Conservation (phyloP, 768 basidiomycete species). For the Collybia nuda region DNA sequence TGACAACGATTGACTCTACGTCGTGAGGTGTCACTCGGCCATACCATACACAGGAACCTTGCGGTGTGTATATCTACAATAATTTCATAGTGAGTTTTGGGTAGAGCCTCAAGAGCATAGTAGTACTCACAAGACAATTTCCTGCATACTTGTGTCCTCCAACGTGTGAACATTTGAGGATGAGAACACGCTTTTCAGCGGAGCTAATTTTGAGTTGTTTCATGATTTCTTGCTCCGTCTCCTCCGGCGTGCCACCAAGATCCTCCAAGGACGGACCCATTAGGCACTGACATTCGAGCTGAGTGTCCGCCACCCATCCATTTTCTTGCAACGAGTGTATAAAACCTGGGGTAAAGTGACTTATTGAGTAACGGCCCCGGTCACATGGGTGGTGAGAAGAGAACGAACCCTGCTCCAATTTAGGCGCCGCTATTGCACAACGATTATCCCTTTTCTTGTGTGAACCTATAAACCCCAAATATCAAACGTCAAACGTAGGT, state of each 20-base stretch:
- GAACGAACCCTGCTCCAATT: constrained; percentile 69
- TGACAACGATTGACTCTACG: constrained; percentile 79
- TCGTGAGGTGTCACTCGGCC: constrained; percentile 92
- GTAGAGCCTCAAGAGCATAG: constrained; percentile 3
- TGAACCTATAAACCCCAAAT: constrained; percentile 57
- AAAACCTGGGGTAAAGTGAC: constrained; percentile 45
- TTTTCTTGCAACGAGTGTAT: constrained; percentile 58
- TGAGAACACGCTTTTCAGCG: constrained; percentile 67
- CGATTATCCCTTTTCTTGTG: constrained; percentile 93
- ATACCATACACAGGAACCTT: constrained; percentile 88
- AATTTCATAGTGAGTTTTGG: constrained; percentile 4
- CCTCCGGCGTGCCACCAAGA: constrained; percentile 46
- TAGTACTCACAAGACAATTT: constrained; percentile 75
- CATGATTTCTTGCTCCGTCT: constrained; percentile 55
- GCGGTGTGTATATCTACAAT: constrained; percentile 79
- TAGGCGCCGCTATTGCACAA: constrained; percentile 84
- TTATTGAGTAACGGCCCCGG: constrained; percentile 17
- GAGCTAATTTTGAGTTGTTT: constrained; percentile 52
- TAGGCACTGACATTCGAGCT: constrained; percentile 59
- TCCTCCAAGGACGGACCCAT: constrained; percentile 63
- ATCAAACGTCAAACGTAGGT: constrained; percentile 13
- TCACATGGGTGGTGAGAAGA: constrained; percentile 1
- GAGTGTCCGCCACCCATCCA: constrained; percentile 76
- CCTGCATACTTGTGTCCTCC: constrained; percentile 95
- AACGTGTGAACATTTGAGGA: constrained; percentile 86